A percentile compares a stretch with the other conserved stretches of the same genome.
These are phyloP conservation scores for Cornus suecica DNA, from an alignment of 148 eudicot species.

Conservation along the genomic window DNA sequence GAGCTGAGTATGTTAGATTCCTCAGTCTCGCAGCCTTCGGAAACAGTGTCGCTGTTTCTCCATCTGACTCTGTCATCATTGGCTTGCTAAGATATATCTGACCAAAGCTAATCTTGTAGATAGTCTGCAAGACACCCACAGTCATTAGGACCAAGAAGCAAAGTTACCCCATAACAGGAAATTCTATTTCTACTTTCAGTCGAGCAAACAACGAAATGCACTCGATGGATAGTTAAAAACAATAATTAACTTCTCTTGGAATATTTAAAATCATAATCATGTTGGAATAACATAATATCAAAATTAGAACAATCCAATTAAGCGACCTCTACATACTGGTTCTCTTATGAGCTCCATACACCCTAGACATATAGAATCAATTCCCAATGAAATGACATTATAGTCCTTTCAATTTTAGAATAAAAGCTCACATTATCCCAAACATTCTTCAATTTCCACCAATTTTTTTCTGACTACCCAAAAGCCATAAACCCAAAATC, in stretches of 20 bases:
- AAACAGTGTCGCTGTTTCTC: conserved; percentile 96
- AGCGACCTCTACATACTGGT: no score
- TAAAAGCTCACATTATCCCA: no score
- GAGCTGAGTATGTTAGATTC: conserved; percentile 93
- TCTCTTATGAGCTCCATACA: no score
- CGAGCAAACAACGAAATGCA: background rate
- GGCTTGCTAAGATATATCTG: conserved; percentile 95
- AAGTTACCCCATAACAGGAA: background rate
- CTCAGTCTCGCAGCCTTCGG: conserved; percentile 98
- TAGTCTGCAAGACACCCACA: conserved; percentile 56
- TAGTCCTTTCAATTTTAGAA: no score
- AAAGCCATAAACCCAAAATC: no score
- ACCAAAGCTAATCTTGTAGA: conserved; percentile 88
- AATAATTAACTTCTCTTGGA: background rate
- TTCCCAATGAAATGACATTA: no score
- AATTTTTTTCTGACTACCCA: no score
- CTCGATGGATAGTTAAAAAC: background rate
- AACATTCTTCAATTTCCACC: no score
- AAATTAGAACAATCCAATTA: no score
- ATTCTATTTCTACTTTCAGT: background rate
- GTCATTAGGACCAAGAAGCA: conserved; percentile 7
- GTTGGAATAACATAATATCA: no score
- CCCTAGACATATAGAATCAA: no score
- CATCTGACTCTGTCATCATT: conserved; percentile 99
- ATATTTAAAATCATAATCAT: no score